Conservation (phyloP, 2,329 filamentous ascomycete genomes). For the Diatrype stigma region DNA sequence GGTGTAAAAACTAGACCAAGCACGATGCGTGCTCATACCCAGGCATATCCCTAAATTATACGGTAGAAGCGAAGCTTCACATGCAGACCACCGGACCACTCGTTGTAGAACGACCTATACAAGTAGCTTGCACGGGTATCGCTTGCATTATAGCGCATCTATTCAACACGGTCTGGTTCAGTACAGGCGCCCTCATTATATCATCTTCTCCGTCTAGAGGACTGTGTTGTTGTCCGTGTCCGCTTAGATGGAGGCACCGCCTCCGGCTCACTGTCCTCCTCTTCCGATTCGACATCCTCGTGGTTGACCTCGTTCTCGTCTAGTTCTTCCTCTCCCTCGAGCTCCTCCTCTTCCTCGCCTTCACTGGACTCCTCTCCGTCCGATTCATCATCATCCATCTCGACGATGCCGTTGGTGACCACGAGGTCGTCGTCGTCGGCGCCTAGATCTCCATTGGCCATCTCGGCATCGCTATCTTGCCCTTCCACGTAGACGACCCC, state of each 20-base stretch:
- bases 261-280: conserved; percentile 49
- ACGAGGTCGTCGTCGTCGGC: conserved; percentile 57
- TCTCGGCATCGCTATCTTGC: conserved; percentile 55
- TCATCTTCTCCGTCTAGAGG: conserved; percentile 33
- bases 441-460: conserved; percentile 42
- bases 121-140: conserved; percentile 20
- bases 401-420: conserved; percentile 48
- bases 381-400: conserved; percentile 48
- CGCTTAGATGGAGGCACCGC: conserved; percentile 44
- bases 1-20: too few relatives aligned
- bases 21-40: too few relatives aligned
- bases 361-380: conserved; percentile 47
- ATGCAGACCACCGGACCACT: too few relatives aligned
- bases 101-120: not conserved
- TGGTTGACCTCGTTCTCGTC: conserved; percentile 59
- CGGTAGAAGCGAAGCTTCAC: too few relatives aligned
- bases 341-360: conserved; percentile 40
- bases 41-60: too few relatives aligned
- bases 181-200: not conserved
- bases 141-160: conserved; percentile 16
- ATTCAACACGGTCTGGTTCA: conserved; percentile 8
- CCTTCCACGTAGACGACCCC: conserved; percentile 85
- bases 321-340: conserved; percentile 45
- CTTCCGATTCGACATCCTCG: conserved; percentile 56
- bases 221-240: conserved; percentile 34